Evolutionary conservation across 2,329 filamentous ascomycete genomes (phyloP).

Genomic region (Talaromyces sp.): DNA sequence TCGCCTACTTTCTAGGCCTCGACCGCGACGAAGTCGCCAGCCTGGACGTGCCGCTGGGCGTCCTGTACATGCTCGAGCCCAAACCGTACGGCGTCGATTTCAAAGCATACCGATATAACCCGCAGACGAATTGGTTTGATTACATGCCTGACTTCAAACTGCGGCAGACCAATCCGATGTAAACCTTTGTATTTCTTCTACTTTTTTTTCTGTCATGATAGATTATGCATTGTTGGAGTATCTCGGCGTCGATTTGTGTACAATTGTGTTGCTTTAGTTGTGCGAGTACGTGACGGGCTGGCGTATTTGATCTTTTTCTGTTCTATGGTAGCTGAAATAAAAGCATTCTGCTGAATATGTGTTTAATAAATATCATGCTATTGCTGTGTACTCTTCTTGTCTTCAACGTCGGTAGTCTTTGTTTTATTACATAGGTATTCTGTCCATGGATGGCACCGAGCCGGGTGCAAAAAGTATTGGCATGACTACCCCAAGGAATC

Average conservation of each 20-base stretch:
- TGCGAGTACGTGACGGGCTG: not conserved
- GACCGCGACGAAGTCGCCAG: constrained; percentile 88
- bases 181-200: not conserved
- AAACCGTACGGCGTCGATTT: constrained; percentile 98
- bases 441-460: no score
- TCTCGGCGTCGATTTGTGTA: not conserved
- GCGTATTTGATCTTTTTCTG: not conserved
- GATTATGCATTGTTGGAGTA: not conserved
- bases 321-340: not conserved
- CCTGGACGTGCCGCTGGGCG: constrained; percentile 86
- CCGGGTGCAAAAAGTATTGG: no score
- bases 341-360: not conserved
- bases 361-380: not conserved
- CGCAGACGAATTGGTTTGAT: constrained; percentile 71
- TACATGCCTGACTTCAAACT: constrained; percentile 80
- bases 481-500: no score
- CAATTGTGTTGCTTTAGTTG: not conserved
- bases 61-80: constrained; percentile 90
- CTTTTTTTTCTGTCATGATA: not conserved
- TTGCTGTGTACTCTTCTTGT: not conserved
- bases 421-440: no score
- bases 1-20: constrained; percentile 94
- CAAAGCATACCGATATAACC: constrained; percentile 88
- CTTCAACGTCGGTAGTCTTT: not conserved
- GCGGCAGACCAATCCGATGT: constrained; percentile 33